Percentiles rank a stretch among this genome's conserved stretches.
Evolutionary conservation across 1,139 yeast genomes (phyloP).

Genomic region (Candida frijolesensis): DNA sequence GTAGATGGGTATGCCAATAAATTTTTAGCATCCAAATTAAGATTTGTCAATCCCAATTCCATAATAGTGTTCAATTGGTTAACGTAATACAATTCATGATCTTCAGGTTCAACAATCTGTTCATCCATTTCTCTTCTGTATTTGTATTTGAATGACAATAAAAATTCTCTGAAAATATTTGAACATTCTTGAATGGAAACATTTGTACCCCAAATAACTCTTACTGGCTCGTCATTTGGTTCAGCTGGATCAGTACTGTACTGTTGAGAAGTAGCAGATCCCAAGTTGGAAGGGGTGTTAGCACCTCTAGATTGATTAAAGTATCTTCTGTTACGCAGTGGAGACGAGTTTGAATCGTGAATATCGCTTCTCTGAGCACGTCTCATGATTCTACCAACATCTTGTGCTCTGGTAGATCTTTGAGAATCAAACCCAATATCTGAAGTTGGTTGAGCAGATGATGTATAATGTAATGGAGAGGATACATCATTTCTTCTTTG

Average conservation of each 20-base stretch:
- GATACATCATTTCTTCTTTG: constrained; percentile 29
- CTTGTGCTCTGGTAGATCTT: constrained; percentile 39
- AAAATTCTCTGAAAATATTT: constrained; percentile 75
- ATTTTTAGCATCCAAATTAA: constrained; percentile 83
- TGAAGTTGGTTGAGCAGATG: constrained; percentile 41
- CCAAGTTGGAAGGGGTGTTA: constrained; percentile 14
- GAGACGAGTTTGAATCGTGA: constrained; percentile 46
- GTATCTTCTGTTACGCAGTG: constrained; percentile 38
- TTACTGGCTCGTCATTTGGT: constrained; percentile 62
- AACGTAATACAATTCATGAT: constrained; percentile 74
- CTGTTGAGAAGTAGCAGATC: constrained; percentile 29
- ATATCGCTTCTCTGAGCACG: constrained; percentile 44
- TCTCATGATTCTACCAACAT: constrained; percentile 46
- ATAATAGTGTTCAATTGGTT: constrained; percentile 74
- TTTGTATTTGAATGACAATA: constrained; percentile 80
- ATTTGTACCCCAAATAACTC: constrained; percentile 98
- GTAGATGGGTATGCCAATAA: constrained; percentile 76
- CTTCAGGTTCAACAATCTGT: constrained; percentile 49
- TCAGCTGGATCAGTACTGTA: constrained; percentile 30
- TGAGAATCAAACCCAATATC: constrained; percentile 26
- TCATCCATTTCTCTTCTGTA: constrained; percentile 62
- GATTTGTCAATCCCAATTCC: constrained; percentile 75
- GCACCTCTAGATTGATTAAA: constrained; percentile 21
- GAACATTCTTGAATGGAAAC: constrained; percentile 89
- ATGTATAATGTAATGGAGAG: constrained; percentile 50